Evolutionary conservation across 352 stramenopile species (phyloP).

Genomic region (Pythium oligandrum): DNA sequence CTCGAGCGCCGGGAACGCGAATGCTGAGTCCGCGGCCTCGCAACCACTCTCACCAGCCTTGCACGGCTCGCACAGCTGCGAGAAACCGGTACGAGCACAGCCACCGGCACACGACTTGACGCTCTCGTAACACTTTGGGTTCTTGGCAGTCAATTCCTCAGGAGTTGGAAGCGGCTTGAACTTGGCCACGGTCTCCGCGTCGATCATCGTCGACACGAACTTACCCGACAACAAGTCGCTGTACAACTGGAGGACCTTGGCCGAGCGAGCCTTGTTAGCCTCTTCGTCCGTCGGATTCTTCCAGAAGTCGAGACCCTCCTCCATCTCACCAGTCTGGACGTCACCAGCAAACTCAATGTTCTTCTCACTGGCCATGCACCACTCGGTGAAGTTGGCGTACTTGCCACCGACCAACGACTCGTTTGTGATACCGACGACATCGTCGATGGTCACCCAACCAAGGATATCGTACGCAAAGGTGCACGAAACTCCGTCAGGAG

Average conservation of each 20-base stretch:
- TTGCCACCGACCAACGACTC: slow-evolving; percentile 36
- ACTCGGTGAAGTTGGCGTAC: slow-evolving; percentile 23
- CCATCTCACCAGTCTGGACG: slow-evolving; percentile 1
- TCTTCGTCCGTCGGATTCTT: slow-evolving; percentile 15
- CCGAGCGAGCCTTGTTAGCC: slow-evolving; percentile 14
- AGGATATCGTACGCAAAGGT: slow-evolving; percentile 27
- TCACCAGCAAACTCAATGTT: slow-evolving; percentile 20
- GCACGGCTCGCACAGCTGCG: slow-evolving; percentile 24
- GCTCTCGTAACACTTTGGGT: slow-evolving; percentile 28
- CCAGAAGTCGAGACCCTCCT: slow-evolving; percentile 25
- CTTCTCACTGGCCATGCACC: slow-evolving; percentile 12
- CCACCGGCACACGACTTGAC: slow-evolving; percentile 12
- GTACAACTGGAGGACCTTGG: slow-evolving; percentile 22
- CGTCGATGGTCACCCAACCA: slow-evolving; percentile 25
- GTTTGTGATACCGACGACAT: slow-evolving; percentile 29
- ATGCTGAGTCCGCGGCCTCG: slow-evolving; percentile 1
- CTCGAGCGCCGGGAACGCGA: slow-evolving; percentile 15
- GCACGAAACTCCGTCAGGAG: slow-evolving; percentile 26
- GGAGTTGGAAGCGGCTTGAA: slow-evolving; percentile 17
- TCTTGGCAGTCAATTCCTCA: slow-evolving; percentile 17
- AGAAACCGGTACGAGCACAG: slow-evolving; percentile 14
- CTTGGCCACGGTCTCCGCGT: slow-evolving; percentile 2
- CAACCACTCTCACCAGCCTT: slow-evolving; percentile 1
- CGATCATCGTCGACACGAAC: slow-evolving; percentile 10
- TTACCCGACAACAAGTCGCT: neutral